Percentiles rank a stretch among this genome's conserved stretches.
These are phyloP conservation scores for Naegleria fowleri DNA, from an alignment of 208 protist genomes.

Conservation along the genomic window DNA sequence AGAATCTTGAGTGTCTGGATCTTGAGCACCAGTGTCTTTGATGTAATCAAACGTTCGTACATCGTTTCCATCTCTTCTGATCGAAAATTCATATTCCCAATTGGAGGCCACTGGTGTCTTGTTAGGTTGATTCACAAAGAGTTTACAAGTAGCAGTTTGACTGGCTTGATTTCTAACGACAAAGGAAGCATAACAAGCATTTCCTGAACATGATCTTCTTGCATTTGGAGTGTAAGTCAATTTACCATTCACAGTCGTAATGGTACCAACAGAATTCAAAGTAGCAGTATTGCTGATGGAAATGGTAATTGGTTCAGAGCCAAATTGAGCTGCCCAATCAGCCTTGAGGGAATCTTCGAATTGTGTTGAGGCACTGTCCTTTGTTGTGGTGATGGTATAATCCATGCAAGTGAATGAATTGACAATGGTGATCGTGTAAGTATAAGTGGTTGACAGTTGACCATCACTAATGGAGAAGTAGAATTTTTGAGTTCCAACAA, in stretches of 20 bases:
- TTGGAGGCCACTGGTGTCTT: not conserved
- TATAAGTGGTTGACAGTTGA: not conserved
- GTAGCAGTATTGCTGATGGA: not conserved
- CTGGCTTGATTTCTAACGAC: not conserved
- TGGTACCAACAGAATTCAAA: not conserved
- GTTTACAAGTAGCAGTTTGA: not conserved
- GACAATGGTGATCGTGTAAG: not conserved
- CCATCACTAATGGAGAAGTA: not conserved
- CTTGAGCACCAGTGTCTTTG: not conserved
- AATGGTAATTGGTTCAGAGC: not conserved
- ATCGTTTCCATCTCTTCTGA: not conserved
- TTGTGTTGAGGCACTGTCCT: not conserved
- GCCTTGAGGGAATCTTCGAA: not conserved
- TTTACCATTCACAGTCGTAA: not conserved
- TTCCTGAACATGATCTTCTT: not conserved
- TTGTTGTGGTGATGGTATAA: not conserved
- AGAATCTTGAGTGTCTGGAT: not conserved
- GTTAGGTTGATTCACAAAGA: not conserved
- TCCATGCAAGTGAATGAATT: not conserved
- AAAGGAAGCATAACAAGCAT: not conserved
- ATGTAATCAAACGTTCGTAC: not conserved
- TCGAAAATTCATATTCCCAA: not conserved
- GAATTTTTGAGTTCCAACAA: not conserved
- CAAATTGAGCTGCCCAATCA: not conserved
- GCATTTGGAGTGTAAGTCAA: not conserved